Percentiles rank a stretch among this genome's conserved stretches.
Conservation (phyloP, 768 basidiomycete species). For the Mycena rosella region DNA sequence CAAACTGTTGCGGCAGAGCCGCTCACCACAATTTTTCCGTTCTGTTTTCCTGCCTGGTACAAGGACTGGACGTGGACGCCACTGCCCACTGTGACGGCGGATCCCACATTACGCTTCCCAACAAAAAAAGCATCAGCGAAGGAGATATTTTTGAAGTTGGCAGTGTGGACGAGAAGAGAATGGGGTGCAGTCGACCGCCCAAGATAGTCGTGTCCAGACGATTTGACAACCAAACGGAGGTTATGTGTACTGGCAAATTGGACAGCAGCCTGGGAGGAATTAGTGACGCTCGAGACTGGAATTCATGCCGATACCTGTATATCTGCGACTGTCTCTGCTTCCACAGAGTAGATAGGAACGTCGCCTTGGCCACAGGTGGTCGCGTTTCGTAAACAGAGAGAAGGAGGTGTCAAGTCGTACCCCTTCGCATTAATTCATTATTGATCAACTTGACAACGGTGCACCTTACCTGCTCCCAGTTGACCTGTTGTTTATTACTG, state of each 20-base stretch:
- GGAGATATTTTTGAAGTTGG: slow-evolving; percentile 49
- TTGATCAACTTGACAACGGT: too few relatives aligned
- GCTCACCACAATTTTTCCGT: too few relatives aligned
- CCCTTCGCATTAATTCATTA: slow-evolving; percentile 1
- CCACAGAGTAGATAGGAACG: slow-evolving; percentile 56
- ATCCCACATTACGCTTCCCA: too few relatives aligned
- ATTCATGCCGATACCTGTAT: slow-evolving; percentile 40
- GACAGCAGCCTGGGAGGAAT: slow-evolving; percentile 44
- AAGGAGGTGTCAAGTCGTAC: slow-evolving; percentile 25
- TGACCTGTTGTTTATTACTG: not conserved
- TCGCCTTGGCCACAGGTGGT: slow-evolving; percentile 58
- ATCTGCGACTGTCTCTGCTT: slow-evolving; percentile 53
- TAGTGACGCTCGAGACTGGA: too few relatives aligned
- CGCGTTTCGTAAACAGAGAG: slow-evolving; percentile 24
- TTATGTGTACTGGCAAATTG: slow-evolving; percentile 46
- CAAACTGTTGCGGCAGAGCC: not conserved
- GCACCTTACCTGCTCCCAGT: not conserved
- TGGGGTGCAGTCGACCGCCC: slow-evolving; percentile 58
- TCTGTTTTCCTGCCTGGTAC: too few relatives aligned
- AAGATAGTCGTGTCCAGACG: slow-evolving; percentile 56
- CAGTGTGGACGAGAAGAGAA: slow-evolving; percentile 57
- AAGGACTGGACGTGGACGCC: too few relatives aligned
- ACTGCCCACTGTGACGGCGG: too few relatives aligned
- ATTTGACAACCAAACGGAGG: slow-evolving; percentile 44
- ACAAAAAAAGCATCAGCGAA: slow-evolving; percentile 32